Conservation (phyloP, 129 eudicot species). For the Daucus carota region DH1_v3.0 NC_030386.2:9467501-9468000, state of each 20-base stretch:
- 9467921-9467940: not conserved
- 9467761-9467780: not conserved
- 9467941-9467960: no score
- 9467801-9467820: not conserved
- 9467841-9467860: not conserved
- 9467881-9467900: not conserved
- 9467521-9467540: not conserved
- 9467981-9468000: no score
- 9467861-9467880: not conserved
- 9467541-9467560: not conserved
- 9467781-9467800: not conserved
- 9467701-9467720: not conserved
- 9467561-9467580: not conserved
- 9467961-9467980: no score
- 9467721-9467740: not conserved
- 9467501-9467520: not conserved
- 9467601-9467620: not conserved
- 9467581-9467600: not conserved
- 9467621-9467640: not conserved
- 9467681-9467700: no score
- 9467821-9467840: no score
- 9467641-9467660: not conserved
- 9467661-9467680: not conserved
- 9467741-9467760: not conserved
- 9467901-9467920: not conserved